Evolutionary conservation across 148 eudicot genomes (phyloP).

Genomic region (Silene latifolia): DNA sequence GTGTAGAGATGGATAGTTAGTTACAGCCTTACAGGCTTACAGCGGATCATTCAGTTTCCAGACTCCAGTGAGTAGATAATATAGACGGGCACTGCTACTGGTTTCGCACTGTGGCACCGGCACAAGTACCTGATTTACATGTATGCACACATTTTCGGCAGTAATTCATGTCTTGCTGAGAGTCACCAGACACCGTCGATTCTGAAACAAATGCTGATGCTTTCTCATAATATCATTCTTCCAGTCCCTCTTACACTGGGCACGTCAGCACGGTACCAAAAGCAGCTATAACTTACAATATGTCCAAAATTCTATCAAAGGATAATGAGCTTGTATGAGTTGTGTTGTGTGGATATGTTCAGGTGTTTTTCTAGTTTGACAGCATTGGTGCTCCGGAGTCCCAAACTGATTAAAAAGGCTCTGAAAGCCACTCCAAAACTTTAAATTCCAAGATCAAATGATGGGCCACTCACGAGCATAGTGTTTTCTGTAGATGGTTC

Average conservation of each 20-base stretch:
- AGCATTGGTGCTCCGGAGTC: neutral
- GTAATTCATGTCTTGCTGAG: slow-evolving; percentile 1
- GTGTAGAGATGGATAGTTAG: neutral
- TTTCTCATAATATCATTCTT: neutral
- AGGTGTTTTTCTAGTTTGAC: neutral
- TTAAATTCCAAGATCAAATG: slow-evolving; percentile 87
- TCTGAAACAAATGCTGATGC: neutral
- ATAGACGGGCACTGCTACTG: neutral
- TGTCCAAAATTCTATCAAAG: neutral
- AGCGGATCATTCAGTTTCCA: neutral
- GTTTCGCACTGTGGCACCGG: neutral
- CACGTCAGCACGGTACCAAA: neutral
- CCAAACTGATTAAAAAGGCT: neutral
- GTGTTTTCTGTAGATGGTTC: slow-evolving; percentile 26
- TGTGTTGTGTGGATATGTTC: neutral
- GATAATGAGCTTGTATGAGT: neutral
- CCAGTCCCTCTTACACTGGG: neutral
- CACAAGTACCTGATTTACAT: neutral
- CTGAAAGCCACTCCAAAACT: neutral
- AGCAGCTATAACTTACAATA: neutral
- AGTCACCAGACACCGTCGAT: neutral
- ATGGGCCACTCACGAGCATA: slow-evolving; percentile 37
- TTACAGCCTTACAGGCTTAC: neutral
- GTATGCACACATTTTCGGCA: neutral
- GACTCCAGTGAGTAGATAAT: neutral